Base-by-base conservation (phyloP, 331 rosid genomes). In the Pyracantha coccinea region DNA sequence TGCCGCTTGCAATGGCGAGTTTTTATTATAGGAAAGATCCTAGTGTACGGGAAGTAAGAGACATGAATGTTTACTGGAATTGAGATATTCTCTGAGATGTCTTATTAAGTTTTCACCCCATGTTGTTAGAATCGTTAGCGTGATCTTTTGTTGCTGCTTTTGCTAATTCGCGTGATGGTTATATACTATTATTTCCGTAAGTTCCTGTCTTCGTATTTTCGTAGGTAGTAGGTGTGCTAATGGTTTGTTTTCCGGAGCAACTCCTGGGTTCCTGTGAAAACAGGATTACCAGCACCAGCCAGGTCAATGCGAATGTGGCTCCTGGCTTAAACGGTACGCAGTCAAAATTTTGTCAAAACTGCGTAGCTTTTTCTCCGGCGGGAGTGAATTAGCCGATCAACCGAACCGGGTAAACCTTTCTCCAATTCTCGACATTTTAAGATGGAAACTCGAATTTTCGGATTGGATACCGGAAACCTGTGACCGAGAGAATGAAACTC, bases 401-500 rank as follows among this genome's bases (percentile, higher is more conserved):
- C 13, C 45, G 45, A 9, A 38, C 13, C 4, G 14, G 3, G 44
- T 38, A 38, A 38, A 10, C 44, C 13, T 38, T 38, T 38, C 44
- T 38, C 44, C 44, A 84, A 92, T 31, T 92, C 44, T 38, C 44
- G 61, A 92, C 97, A 97, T 89, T 92, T 95, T 70, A 90, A 72
- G 79, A 95, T 92, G 81, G 97, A 75, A 85, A 95, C 97, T 84
- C 93, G 85, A 57, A 96, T 90, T 85, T 92, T 90, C 57, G 96
- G 97, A 83, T 92, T 95, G 61, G 97, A 91, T 66, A 92, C 73
- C 60, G 99, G 97, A 89, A 89, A 92, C 75, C 89, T 88, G 77
- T 85, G 92, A 79, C 97, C 99, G 75, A 95, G 96, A 97, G 97
- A 95, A 67, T 85, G 80, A 74, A 89, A 90, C 78, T 95, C 99